Base-by-base conservation (phyloP, 257 asterid genomes). In the Penstemon newberryi region DNA sequence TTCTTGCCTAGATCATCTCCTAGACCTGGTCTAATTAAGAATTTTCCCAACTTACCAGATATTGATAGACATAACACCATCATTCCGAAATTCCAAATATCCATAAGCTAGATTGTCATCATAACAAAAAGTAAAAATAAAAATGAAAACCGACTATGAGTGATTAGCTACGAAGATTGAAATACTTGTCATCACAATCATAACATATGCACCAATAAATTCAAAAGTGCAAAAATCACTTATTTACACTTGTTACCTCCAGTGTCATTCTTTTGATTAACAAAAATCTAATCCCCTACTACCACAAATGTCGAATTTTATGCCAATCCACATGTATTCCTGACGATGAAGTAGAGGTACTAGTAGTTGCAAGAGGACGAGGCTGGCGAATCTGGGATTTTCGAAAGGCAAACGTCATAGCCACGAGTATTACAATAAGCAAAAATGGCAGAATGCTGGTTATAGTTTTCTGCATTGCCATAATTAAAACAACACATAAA, bases 291-390 rank as follows among this genome's bases (percentile, higher is more conserved):
- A 5, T n/a, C 91, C 49, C 46, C 72, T 1, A 25, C 33, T 25
- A 25, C 95, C 88, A 86, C 53, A 82, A 15, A 76, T 83, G 88
- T 65, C 91, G 84, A 50, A 85, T 82, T 55, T 71, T 44, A 59
- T 43, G 63, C 95, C 95, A 90, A 7, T 82, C 82, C 9, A 85
- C 43, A 11, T 62, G 3, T 39, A 41, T 15, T 9, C 50, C 5
- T 9, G 70, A 15, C 7, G 63, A 4, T 33, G 71, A 7, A 11
- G 65, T 40, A 18, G 71, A 40, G 44, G 50, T 25, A 33, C 5
- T 54, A 4, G 58, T 25, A 25, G 63, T 18, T 8, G 65, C 56
- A 56, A 7, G 67, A 41, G 13, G 39, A 33, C n/a, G 46, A 60
- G 57, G 13, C 5, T 11, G 39, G 9, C 9, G 4, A 7, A 37